A percentile compares a stretch with the other conserved stretches of the same genome.
Conservation (phyloP, 2,329 filamentous ascomycete genomes). For the Didymella keratinophila region DNA sequence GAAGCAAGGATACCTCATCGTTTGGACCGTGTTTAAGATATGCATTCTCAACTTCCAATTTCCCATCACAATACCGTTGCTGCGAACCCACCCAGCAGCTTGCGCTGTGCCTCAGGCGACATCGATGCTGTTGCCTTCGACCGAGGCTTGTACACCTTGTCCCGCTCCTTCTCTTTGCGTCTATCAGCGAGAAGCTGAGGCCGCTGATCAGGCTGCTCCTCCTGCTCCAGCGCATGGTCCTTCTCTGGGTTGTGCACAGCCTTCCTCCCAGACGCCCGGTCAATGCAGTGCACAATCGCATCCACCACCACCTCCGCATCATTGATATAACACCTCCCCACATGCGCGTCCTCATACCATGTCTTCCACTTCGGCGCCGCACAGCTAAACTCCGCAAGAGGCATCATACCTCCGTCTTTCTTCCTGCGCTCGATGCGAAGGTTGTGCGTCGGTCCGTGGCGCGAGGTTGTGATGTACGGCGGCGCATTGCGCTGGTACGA, state of each 20-base stretch:
- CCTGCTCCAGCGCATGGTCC: not conserved
- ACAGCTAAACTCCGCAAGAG: not conserved
- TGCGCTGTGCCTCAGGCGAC: not conserved
- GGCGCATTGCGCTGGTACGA: too few species aligned
- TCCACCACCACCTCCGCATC: not conserved
- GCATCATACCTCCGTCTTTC: not conserved
- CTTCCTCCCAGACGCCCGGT: not conserved
- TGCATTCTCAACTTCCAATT: not conserved
- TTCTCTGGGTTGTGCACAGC: not conserved
- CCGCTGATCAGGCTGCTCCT: not conserved
- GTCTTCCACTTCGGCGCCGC: not conserved
- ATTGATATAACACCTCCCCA: not conserved
- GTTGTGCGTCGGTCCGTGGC: not conserved
- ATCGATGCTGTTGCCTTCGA: too few species aligned
- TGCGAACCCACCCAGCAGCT: not conserved
- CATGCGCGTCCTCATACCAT: not conserved
- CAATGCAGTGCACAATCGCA: not conserved
- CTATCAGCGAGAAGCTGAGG: too few species aligned
- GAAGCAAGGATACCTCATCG: not conserved
- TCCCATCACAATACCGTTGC: too few species aligned
- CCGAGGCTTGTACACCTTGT: too few species aligned
- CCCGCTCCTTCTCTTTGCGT: too few species aligned
- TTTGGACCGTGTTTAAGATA: not conserved
- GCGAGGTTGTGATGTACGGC: too few species aligned
- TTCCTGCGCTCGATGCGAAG: not conserved